These are phyloP conservation scores for Arthrinium phaeospermum DNA, from an alignment of 2,329 filamentous ascomycete genomes.

Conservation along the genomic window DNA sequence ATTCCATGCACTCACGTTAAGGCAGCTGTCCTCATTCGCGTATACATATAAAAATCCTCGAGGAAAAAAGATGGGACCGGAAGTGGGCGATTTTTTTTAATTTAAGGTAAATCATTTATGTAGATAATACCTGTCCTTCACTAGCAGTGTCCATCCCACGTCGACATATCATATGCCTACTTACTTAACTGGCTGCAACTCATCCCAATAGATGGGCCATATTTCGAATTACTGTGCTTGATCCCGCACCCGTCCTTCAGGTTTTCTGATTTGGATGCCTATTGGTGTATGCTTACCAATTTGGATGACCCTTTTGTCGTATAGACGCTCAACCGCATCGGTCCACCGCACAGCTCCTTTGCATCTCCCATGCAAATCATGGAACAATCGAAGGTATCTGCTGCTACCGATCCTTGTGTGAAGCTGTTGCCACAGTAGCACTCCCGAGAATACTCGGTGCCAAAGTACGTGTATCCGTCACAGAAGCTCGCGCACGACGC, in stretches of 20 bases:
- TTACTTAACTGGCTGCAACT: neutral
- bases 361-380: slow-evolving; percentile 23
- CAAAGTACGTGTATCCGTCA: slow-evolving; percentile 40
- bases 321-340: slow-evolving; percentile 39
- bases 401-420: slow-evolving; percentile 29
- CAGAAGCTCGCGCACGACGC: slow-evolving; percentile 40
- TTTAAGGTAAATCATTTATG: neutral
- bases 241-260: neutral
- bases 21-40: neutral
- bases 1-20: neutral
- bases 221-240: neutral
- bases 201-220: neutral
- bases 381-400: slow-evolving; percentile 7
- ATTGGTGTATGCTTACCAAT: neutral
- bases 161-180: neutral
- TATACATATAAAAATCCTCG: neutral
- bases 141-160: neutral
- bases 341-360: slow-evolving; percentile 38
- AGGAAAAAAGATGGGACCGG: neutral
- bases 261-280: neutral
- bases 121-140: neutral
- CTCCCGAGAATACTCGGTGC: slow-evolving; percentile 42
- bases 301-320: neutral
- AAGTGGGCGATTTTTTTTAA: neutral
- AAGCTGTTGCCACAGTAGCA: slow-evolving; percentile 46